Percentiles rank a stretch among this genome's conserved stretches.
Evolutionary conservation across 78 protist genomes (phyloP).

Genomic region (Dictyostelium firmibasis): DNA sequence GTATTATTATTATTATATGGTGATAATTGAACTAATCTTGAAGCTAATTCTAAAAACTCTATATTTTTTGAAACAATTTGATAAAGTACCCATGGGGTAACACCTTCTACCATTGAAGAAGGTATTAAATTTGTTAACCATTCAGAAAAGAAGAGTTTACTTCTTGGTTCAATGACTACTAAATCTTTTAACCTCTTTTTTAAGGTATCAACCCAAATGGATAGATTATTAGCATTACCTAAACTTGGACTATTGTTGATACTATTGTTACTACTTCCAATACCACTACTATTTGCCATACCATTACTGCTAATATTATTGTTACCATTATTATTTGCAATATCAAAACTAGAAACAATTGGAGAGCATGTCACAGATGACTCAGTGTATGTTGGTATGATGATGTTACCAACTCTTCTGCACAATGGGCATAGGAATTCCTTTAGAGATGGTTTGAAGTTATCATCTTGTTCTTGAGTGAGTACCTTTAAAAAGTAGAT

Average conservation of each 20-base stretch:
- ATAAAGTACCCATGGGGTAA: conserved; percentile 3
- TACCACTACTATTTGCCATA: not conserved
- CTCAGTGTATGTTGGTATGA: conserved; percentile 30
- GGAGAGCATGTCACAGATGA: not conserved
- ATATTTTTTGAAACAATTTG: conserved; percentile 54
- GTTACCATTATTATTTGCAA: not conserved
- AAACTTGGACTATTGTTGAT: not conserved
- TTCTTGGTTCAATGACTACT: not conserved
- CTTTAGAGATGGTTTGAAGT: not conserved
- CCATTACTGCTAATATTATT: not conserved
- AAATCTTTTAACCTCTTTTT: conserved; percentile 1
- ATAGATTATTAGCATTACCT: not conserved
- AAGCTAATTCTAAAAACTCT: conserved; percentile 50
- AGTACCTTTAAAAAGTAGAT: conserved; percentile 10
- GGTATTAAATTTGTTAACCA: not conserved
- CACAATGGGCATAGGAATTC: conserved; percentile 71
- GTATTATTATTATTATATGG: not conserved
- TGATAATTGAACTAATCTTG: conserved; percentile 13
- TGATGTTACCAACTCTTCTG: conserved; percentile 61
- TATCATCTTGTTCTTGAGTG: not conserved
- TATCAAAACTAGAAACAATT: not conserved
- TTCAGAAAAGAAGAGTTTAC: not conserved
- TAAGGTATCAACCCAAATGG: not conserved
- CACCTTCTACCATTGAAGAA: not conserved
- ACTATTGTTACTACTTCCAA: not conserved